These are phyloP conservation scores for Heracleum sosnowskyi DNA, from an alignment of 129 eudicot genomes.

Conservation along the genomic window DNA sequence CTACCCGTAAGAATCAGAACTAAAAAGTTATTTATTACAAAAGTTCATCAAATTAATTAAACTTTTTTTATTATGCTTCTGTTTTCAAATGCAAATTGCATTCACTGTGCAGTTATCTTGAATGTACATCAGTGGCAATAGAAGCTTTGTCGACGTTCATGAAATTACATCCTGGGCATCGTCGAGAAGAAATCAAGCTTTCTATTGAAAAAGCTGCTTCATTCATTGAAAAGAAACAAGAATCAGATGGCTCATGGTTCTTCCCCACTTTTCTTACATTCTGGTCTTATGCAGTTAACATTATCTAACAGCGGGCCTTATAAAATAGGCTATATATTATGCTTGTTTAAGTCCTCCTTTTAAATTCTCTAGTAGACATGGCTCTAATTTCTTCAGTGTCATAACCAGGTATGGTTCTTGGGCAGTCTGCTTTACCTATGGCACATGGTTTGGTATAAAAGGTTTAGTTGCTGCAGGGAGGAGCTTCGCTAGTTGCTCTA, in stretches of 20 bases:
- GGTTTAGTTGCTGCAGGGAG: slow-evolving; percentile 33
- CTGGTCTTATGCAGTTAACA: neutral
- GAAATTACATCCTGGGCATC: slow-evolving; percentile 64
- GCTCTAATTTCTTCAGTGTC: neutral
- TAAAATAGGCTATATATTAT: neutral
- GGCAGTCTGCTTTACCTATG: slow-evolving; percentile 80
- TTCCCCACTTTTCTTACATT: neutral
- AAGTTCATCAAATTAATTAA: neutral
- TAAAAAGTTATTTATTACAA: neutral
- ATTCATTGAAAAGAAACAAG: slow-evolving; percentile 64
- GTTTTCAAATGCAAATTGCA: neutral
- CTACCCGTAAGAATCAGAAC: slow-evolving; percentile 66
- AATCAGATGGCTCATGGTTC: slow-evolving; percentile 85
- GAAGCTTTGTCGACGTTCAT: slow-evolving; percentile 66
- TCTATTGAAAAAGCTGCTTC: slow-evolving; percentile 53
- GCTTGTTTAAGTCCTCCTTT: neutral
- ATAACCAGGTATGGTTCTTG: slow-evolving; percentile 19
- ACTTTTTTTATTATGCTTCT: too few relatives aligned
- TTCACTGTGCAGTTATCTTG: slow-evolving; percentile 48
- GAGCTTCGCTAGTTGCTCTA: too few relatives aligned
- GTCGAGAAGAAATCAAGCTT: slow-evolving; percentile 53
- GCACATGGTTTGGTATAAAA: slow-evolving; percentile 74
- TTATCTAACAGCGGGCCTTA: neutral
- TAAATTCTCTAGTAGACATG: neutral
- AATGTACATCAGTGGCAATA: slow-evolving; percentile 84